Conservation (phyloP, 2,329 filamentous ascomycete species). For the Coniella vitis region DNA sequence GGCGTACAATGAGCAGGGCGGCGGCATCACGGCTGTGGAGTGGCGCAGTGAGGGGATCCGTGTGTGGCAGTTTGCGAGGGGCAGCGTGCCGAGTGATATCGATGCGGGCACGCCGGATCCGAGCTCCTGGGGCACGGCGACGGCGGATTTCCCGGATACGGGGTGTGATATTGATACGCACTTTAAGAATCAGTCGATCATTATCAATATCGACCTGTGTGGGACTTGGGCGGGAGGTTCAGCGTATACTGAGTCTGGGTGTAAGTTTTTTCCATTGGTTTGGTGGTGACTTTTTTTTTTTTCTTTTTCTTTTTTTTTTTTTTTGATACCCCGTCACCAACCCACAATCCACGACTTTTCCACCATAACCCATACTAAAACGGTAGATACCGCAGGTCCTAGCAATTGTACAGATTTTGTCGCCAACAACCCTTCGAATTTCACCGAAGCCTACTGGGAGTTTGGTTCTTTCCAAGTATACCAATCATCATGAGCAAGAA, state of each 20-base stretch:
- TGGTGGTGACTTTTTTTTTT: not conserved
- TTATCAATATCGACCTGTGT: conserved; percentile 60
- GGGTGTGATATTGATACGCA: conserved; percentile 52
- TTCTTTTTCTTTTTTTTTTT: not conserved
- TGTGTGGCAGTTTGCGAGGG: conserved; percentile 52
- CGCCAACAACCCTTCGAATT: conserved; percentile 48
- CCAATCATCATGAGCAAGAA: conserved; percentile 29
- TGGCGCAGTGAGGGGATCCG: conserved; percentile 55
- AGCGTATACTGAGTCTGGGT: conserved; percentile 39
- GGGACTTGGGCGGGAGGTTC: conserved; percentile 43
- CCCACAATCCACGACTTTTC: not conserved
- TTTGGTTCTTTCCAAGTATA: conserved; percentile 57
- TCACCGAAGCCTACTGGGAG: conserved; percentile 57
- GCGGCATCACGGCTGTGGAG: conserved; percentile 56
- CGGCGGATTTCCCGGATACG: conserved; percentile 60
- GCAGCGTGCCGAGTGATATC: conserved; percentile 46
- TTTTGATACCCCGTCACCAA: not conserved
- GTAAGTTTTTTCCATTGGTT: conserved; percentile 27
- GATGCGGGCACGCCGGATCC: conserved; percentile 48
- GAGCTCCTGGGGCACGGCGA: conserved; percentile 52
- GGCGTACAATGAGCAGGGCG: conserved; percentile 45
- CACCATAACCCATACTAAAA: not conserved
- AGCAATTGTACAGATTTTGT: conserved; percentile 52
- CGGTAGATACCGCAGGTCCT: conserved; percentile 39
- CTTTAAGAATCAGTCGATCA: conserved; percentile 59